These are phyloP conservation scores for Coffea eugenioides DNA, from an alignment of 257 asterid species.

Conservation along the genomic window DNA sequence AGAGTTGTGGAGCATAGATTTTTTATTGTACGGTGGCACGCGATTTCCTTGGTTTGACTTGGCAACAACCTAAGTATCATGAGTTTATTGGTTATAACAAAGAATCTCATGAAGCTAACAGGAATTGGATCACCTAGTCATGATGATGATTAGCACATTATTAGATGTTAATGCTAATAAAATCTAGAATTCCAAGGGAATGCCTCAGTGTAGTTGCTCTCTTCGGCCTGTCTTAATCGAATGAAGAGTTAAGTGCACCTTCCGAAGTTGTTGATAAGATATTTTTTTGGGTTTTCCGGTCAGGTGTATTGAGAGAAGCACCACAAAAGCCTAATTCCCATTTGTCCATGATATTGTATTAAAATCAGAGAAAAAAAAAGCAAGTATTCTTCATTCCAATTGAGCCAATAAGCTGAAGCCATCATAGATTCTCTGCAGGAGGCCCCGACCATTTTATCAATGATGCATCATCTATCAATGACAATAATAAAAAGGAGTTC, in stretches of 20 bases:
- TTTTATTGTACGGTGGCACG: too few species aligned
- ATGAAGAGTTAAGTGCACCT: slow-evolving; percentile 30
- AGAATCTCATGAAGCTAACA: background rate
- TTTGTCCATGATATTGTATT: slow-evolving; percentile 62
- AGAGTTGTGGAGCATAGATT: too few species aligned
- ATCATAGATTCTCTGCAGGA: slow-evolving; percentile 15
- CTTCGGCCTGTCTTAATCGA: slow-evolving; percentile 23
- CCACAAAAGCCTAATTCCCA: slow-evolving; percentile 64
- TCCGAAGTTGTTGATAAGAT: slow-evolving; percentile 36
- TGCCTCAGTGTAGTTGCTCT: slow-evolving; percentile 6
- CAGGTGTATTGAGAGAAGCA: slow-evolving; percentile 51
- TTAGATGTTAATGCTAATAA: background rate
- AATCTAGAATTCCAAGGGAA: background rate
- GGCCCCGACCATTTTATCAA: background rate
- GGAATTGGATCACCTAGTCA: background rate
- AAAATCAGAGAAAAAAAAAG: slow-evolving; percentile 21
- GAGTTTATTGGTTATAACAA: background rate
- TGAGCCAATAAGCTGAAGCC: slow-evolving; percentile 44
- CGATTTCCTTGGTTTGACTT: too few species aligned
- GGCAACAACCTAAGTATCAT: background rate
- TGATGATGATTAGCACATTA: background rate
- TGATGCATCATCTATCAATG: background rate
- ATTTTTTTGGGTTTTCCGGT: slow-evolving; percentile 4
- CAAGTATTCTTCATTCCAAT: slow-evolving; percentile 56
- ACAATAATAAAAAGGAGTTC: background rate